Conservation (phyloP, 192 early-diverging fungal genomes). For the Backusella mclennaniae region DNA sequence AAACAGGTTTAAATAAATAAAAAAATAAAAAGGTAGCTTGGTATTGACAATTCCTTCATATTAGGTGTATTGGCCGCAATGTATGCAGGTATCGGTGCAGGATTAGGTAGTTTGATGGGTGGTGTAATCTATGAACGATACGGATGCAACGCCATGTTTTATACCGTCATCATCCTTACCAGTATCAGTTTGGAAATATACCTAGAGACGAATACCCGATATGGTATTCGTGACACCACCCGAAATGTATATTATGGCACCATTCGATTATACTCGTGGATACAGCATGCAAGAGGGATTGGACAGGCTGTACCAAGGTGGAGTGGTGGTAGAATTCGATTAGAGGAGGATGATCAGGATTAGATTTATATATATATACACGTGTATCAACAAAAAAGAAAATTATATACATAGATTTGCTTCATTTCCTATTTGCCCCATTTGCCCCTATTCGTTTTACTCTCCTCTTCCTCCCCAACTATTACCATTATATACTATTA, state of each 20-base stretch:
- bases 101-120: slow-evolving; percentile 40
- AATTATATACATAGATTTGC: not conserved
- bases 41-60: no score
- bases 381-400: not conserved
- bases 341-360: slow-evolving; percentile 28
- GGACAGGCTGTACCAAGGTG: slow-evolving; percentile 37
- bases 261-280: slow-evolving; percentile 18
- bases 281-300: slow-evolving; percentile 26
- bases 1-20: not conserved
- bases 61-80: slow-evolving; percentile 36
- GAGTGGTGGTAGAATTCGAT: slow-evolving; percentile 34
- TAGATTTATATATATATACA: not conserved
- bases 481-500: not conserved
- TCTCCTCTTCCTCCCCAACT: not conserved
- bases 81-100: slow-evolving; percentile 43
- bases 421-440: not conserved
- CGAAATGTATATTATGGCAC: slow-evolving; percentile 3
- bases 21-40: not conserved
- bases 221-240: slow-evolving; percentile 27
- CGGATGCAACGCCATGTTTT: slow-evolving; percentile 42
- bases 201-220: slow-evolving; percentile 36
- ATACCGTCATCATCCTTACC: slow-evolving; percentile 29
- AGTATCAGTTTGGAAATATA: slow-evolving; percentile 33
- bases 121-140: slow-evolving; percentile 39
- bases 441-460: no score